Evolutionary conservation across 1,284 basidiomycete species (phyloP).

Genomic region (Cryptococcus sp.): DNA sequence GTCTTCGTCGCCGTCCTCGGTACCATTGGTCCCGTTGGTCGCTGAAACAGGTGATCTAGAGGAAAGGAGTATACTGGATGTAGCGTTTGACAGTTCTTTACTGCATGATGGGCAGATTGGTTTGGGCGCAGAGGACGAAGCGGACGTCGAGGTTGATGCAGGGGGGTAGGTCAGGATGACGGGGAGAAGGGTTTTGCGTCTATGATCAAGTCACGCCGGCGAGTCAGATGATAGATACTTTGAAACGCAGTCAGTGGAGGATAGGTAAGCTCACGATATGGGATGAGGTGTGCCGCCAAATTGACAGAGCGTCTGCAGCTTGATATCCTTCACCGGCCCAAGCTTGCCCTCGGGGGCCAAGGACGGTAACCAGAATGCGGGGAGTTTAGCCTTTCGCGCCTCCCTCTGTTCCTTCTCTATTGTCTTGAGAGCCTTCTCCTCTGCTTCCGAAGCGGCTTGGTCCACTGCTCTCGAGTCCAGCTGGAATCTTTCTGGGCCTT

Average conservation of each 20-base stretch:
- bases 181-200: slow-evolving; percentile 72
- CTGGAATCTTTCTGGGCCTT: slow-evolving; percentile 68
- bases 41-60: slow-evolving; percentile 27
- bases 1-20: slow-evolving; percentile 14
- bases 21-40: slow-evolving; percentile 10
- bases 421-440: slow-evolving; percentile 74
- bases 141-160: too few relatives aligned
- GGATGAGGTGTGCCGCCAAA: slow-evolving; percentile 72
- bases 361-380: slow-evolving; percentile 91
- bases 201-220: slow-evolving; percentile 35
- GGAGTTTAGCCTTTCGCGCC: slow-evolving; percentile 78
- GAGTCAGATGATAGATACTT: background rate
- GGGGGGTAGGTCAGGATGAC: slow-evolving; percentile 69
- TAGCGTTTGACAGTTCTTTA: slow-evolving; percentile 76
- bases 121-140: slow-evolving; percentile 50
- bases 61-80: slow-evolving; percentile 64
- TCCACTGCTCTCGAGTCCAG: slow-evolving; percentile 73
- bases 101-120: slow-evolving; percentile 88
- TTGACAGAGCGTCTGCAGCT: slow-evolving; percentile 81
- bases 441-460: slow-evolving; percentile 70
- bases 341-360: slow-evolving; percentile 73
- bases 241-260: background rate
- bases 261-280: slow-evolving; percentile 62
- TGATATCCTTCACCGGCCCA: slow-evolving; percentile 71
- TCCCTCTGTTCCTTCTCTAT: slow-evolving; percentile 82